Evolutionary conservation across 1,284 basidiomycete species (phyloP).

Genomic region (Termitomyces sp.): DNA sequence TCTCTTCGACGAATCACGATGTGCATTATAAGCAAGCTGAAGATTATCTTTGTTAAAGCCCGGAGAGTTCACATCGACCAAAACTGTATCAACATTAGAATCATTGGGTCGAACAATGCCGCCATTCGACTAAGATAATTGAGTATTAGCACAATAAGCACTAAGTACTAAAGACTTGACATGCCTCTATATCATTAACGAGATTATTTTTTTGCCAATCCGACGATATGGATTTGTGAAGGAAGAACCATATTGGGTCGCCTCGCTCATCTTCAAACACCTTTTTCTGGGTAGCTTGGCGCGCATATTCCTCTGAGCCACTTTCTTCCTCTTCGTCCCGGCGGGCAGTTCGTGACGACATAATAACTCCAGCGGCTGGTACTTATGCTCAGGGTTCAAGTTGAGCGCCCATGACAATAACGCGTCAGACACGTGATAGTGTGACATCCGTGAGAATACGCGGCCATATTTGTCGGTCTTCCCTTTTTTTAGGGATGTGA

Average conservation of each 20-base stretch:
- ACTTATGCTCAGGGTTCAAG: no score
- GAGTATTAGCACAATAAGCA: neutral
- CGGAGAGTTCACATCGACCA: slow-evolving; percentile 17
- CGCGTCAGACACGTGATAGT: no score
- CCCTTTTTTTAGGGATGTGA: no score
- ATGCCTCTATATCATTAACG: slow-evolving; percentile 22
- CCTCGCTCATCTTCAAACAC: slow-evolving; percentile 22
- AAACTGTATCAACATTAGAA: slow-evolving; percentile 24
- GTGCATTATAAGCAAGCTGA: slow-evolving; percentile 13
- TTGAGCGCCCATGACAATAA: no score
- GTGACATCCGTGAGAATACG: no score
- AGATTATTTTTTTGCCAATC: slow-evolving; percentile 14
- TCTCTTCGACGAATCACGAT: neutral
- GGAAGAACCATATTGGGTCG: slow-evolving; percentile 20
- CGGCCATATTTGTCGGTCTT: no score
- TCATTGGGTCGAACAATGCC: slow-evolving; percentile 23
- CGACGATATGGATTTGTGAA: slow-evolving; percentile 20
- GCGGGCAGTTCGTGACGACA: neutral
- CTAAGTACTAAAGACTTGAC: neutral
- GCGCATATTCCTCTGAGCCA: neutral
- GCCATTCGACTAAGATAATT: slow-evolving; percentile 25
- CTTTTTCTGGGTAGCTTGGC: neutral
- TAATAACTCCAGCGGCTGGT: neutral
- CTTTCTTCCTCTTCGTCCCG: slow-evolving; percentile 1
- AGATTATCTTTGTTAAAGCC: slow-evolving; percentile 9